Evolutionary conservation across 2,329 filamentous ascomycete genomes (phyloP).

Genomic region (Aspergillus alliaceus): DNA sequence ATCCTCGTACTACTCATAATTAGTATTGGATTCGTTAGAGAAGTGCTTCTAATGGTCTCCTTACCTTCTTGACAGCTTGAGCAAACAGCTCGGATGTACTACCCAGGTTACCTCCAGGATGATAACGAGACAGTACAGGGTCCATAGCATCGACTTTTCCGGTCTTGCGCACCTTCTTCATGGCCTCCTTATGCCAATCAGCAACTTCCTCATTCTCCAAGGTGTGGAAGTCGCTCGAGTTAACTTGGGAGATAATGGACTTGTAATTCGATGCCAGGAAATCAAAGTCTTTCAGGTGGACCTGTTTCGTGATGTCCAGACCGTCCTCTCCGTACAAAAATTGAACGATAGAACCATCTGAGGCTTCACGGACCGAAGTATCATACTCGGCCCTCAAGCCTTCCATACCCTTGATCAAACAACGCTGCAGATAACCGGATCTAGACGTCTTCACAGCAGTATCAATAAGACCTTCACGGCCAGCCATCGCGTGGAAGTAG

Average conservation of each 20-base stretch:
- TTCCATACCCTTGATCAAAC: conserved; percentile 98
- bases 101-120: conserved; percentile 76
- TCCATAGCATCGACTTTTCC: conserved; percentile 68
- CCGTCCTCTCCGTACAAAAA: conserved; percentile 97
- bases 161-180: conserved; percentile 79
- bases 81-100: conserved; percentile 89
- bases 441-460: conserved; percentile 97
- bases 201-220: conserved; percentile 67
- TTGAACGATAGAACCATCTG: conserved; percentile 89
- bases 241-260: conserved; percentile 75
- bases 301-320: conserved; percentile 89
- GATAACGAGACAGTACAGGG: conserved; percentile 70
- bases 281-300: conserved; percentile 84
- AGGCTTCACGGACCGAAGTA: conserved; percentile 80
- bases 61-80: conserved; percentile 62
- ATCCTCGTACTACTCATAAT: conserved; percentile 65
- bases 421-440: conserved; percentile 93
- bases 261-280: conserved; percentile 85
- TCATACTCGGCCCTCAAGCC: conserved; percentile 91
- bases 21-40: neutral
- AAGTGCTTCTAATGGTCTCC: conserved; percentile 9
- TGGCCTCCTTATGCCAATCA: conserved; percentile 62
- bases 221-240: conserved; percentile 55
- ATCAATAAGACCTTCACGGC: conserved; percentile 96
- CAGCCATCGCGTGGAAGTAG: conserved; percentile 99